Percentiles rank a stretch among this genome's conserved stretches.
phyloP scores from a whole-genome alignment of 768 basidiomycete genomes.

The Boletus sp. region DNA sequence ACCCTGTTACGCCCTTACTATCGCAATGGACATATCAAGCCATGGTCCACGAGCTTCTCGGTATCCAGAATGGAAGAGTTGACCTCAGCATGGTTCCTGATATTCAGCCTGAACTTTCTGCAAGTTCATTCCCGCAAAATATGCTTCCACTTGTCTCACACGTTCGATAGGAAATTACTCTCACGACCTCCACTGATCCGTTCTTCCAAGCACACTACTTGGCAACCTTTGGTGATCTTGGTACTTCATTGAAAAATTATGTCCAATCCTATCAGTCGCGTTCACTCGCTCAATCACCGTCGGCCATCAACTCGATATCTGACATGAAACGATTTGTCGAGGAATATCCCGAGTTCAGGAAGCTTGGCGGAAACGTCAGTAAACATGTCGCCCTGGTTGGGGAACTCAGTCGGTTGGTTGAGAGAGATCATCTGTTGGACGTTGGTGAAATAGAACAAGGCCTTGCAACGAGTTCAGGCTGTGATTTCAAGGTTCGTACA shows the following conservation, averaged over 20 bases:
- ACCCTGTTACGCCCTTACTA: conserved; percentile 93
- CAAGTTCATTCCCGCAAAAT: conserved; percentile 33
- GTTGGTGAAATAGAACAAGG: conserved; percentile 96
- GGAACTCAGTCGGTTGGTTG: conserved; percentile 89
- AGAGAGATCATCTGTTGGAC: conserved; percentile 78
- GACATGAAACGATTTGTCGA: conserved; percentile 99
- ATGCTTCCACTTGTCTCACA: conserved; percentile 6
- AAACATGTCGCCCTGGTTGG: conserved; percentile 98
- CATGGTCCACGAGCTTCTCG: conserved; percentile 95
- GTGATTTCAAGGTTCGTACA: conserved; percentile 73
- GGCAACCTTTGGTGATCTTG: conserved; percentile 95
- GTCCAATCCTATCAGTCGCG: conserved; percentile 90
- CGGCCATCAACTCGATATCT: conserved; percentile 84
- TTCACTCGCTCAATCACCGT: conserved; percentile 70
- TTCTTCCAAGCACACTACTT: conserved; percentile 92
- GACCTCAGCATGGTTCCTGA: conserved; percentile 81
- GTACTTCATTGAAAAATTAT: conserved; percentile 85
- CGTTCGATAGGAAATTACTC: conserved; percentile 76
- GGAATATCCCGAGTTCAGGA: conserved; percentile 96
- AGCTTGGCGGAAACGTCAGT: conserved; percentile 96
- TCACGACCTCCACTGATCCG: conserved; percentile 86
- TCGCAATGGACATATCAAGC: conserved; percentile 99
- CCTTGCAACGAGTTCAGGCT: conserved; percentile 85
- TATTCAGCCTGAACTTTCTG: conserved; percentile 80
- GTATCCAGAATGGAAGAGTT: conserved; percentile 92